phyloP scores from a whole-genome alignment of 202 grass and related monocot species.

The Zoysia matrella region DNA sequence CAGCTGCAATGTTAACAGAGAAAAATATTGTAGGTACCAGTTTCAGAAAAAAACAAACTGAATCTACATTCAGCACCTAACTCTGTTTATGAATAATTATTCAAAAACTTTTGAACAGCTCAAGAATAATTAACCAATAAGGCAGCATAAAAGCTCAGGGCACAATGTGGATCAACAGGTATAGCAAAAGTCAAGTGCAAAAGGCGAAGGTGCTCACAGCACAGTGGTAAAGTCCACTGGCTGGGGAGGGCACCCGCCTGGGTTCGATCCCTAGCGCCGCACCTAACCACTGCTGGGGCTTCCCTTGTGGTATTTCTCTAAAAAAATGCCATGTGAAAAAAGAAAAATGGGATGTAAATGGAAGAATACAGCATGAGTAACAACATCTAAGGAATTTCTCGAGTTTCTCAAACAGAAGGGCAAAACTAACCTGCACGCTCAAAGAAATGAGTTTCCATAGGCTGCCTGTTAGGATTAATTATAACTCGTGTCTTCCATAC shows the following conservation, averaged over 20 bases:
- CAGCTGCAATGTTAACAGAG: slow-evolving; percentile 62
- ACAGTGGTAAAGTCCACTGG: too few species aligned
- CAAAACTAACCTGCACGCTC: slow-evolving; percentile 78
- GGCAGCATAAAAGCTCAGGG: background rate
- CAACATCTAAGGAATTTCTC: background rate
- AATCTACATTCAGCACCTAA: too few species aligned
- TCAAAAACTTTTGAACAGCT: too few species aligned
- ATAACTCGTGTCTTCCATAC: slow-evolving; percentile 94
- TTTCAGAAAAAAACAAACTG: too few species aligned
- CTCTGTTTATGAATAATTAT: too few species aligned
- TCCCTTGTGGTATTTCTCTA: too few species aligned
- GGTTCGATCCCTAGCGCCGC: too few species aligned
- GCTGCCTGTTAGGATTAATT: slow-evolving; percentile 84
- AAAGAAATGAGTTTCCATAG: slow-evolving; percentile 96
- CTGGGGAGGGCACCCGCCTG: too few species aligned
- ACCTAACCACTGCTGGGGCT: too few species aligned
- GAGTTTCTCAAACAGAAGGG: slow-evolving; percentile 23
- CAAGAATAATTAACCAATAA: background rate
- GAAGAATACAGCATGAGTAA: slow-evolving; percentile 17
- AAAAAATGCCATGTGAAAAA: background rate
- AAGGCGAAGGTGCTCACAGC: too few species aligned
- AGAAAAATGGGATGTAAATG: background rate
- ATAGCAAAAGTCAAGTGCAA: background rate
- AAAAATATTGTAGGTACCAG: background rate
- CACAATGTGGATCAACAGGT: background rate